Base-by-base conservation (phyloP, 139 green algal genomes). In the Yamagishiella unicocca region DNA sequence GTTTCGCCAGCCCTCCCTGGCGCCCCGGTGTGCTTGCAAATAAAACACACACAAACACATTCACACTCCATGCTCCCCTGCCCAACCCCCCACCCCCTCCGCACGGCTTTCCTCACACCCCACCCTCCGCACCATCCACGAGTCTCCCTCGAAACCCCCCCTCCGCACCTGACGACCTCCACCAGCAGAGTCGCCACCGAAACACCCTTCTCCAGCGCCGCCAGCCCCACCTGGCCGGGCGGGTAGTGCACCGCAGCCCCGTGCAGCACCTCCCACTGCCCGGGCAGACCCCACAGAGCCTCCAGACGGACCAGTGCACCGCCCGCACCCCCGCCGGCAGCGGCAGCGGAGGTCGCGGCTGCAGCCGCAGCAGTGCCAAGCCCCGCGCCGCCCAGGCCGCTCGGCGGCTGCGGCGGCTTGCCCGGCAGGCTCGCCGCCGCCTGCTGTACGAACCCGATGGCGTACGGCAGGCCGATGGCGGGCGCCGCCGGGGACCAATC, bases 201-300 rank as follows among this genome's bases (percentile, higher is more conserved):
- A 17, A 68, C 40, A 22, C 83, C 83, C 40, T 54, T 40, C 54
- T 88, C 83, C 83, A 83, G 27, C 12, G 72, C 43, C 72, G 40
- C 38, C 54, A 83, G 29, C 24, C 58, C 83, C 54, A 2, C 33
- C 21, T n/a, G 45, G 9, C 83, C 83, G 3, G 72, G 61, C 27
- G 79, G 66, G 66, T 68, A 68, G 38, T 83, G 40, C 50, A 76
- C 33, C 25, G 43, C 40, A 6, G 70, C 83, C 22, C 24, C 54
- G 35, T 70, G 53, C 67, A 91, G 67, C 43, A 91, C 68, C 33
- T 89, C 88, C 83, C 80, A 89, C 76, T 83, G 76, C 0, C 74
- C 66, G 1, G 88, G 88, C 54, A 91, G 42, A 14, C 79, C 77
- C 88, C 88, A 91, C 64, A 91, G 38, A 29, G 43, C n/a, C 33